Evolutionary conservation across 352 stramenopile genomes (phyloP), one percentile per base, ranked within the genome.

Genomic region (Globisporangium nunn): DNA sequence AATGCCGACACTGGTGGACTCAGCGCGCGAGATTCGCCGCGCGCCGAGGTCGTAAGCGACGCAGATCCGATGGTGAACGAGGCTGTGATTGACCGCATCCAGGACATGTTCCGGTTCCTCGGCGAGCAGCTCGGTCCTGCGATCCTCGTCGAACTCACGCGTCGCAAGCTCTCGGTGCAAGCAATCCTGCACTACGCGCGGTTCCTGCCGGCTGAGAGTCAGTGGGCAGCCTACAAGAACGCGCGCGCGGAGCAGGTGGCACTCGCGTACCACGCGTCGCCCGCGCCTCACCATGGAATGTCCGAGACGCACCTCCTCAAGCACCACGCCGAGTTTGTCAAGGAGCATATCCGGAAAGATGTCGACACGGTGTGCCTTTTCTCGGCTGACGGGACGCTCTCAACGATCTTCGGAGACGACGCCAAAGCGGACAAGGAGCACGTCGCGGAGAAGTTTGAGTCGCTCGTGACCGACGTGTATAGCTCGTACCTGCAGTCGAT

Each of bases 291-390:
- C 7, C 11, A 23, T 10, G 31, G 48, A 7, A 28, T 18, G 5
- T 53, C 40, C 4, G 59, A 61, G 30, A 59, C 6, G 4, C 62
- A 72, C 43, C 30, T 67, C 31, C 66, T 90, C 56, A 82, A 80
- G 49, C 75, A 77, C 7, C 72, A 78, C 31, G 76, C 75, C 43
- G 76, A 88, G 35, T 91, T 87, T 18, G 61, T 91, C 30, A 91
- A 91, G 61, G 73, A 87, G 23, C 74, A 88, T 54, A 78, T 91
- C 54, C 76, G 72, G 11, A 75, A 78, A 56, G 81, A 91, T 50
- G 71, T 90, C 37, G 75, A 90, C 54, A 88, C 72, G 12, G 71
- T 90, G 14, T 90, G 80, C 11, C 46, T 90, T 14, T 90, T 90
- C 56, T 64, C 75, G 11, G 52, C 72, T 15, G 72, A 88, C 49